Base-by-base conservation (phyloP, 345 rosid species). In the Brassica incana region DNA sequence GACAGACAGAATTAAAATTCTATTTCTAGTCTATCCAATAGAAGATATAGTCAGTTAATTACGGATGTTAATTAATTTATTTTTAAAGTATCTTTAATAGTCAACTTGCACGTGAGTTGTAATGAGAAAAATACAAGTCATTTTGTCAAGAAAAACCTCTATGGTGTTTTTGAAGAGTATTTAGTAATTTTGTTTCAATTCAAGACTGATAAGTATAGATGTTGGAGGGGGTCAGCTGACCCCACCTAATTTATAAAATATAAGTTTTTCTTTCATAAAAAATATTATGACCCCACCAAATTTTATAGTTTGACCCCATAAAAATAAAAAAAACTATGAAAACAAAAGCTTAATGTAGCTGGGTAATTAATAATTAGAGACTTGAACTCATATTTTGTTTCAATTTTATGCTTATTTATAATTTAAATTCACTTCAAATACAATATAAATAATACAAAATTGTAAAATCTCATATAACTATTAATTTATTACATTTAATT, bases 1-100 rank as follows among this genome's bases (percentile, higher is more conserved):
- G 29, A 70, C 40, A 27, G 59, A 16, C 67, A 79, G 12, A 29
- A 2, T 1, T 11, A 60, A 8, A 27, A 45, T 74, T 79, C 58
- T 79, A 73, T 79, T 74, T 79, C 59, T 68, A 79, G 82, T 12
- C 11, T 40, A 58, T 27, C 32, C 9, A 10, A 16, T 48, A 58
- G 12, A 56, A 27, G 33, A 72, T 48, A 54, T 16, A 54, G 65
- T 40, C 60, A 63, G 32, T 27, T 40, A 52, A 54, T 54, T 54
- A 54, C 9, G 23, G 60, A 54, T 54, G 23, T 54, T 16, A 59
- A 18, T 32, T 65, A 3, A 11, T 11, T 63, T 3, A 15, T 2
- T 29, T 45, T 27, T 29, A 1, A 0, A 23, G 8, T 9, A n/a
- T 20, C 20, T 5, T 66, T 6, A 29, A 29, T 60, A 68, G 74